Evolutionary conservation across 73 alveolate genomes (phyloP).

Genomic region (Paramecium pentaurelia): DNA sequence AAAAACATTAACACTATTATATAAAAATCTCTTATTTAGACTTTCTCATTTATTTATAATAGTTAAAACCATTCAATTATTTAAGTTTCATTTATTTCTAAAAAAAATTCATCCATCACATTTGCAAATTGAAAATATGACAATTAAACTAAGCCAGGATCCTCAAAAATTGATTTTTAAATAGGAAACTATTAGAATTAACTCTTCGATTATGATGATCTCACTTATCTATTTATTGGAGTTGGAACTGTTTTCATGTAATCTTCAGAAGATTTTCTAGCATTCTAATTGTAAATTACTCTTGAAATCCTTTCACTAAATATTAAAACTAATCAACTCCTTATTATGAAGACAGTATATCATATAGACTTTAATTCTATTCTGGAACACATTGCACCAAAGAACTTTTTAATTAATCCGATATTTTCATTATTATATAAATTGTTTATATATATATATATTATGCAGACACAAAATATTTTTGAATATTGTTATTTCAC

Average conservation of each 20-base stretch:
- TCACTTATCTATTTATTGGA: slow-evolving; percentile 31
- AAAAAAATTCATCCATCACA: not conserved
- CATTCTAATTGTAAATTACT: not conserved
- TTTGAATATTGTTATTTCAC: not conserved
- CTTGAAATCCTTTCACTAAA: not conserved
- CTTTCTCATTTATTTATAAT: slow-evolving; percentile 10
- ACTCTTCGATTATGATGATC: slow-evolving; percentile 42
- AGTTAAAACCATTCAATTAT: not conserved
- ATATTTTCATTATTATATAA: not conserved
- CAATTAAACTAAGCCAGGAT: not conserved
- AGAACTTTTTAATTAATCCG: not conserved
- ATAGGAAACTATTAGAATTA: not conserved
- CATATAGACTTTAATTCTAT: not conserved
- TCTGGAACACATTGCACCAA: not conserved
- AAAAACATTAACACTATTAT: not conserved
- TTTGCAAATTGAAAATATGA: not conserved
- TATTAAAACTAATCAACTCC: not conserved
- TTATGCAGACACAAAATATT: not conserved
- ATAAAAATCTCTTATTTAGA: not conserved
- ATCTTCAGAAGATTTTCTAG: slow-evolving; percentile 14
- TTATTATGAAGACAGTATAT: not conserved
- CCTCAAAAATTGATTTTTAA: not conserved
- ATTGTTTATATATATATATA: not conserved
- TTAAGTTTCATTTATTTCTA: not conserved
- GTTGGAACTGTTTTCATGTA: slow-evolving; percentile 7